Evolutionary conservation across 2,329 filamentous ascomycete species (phyloP).

Genomic region (Colletotrichum cordylinicola): DNA sequence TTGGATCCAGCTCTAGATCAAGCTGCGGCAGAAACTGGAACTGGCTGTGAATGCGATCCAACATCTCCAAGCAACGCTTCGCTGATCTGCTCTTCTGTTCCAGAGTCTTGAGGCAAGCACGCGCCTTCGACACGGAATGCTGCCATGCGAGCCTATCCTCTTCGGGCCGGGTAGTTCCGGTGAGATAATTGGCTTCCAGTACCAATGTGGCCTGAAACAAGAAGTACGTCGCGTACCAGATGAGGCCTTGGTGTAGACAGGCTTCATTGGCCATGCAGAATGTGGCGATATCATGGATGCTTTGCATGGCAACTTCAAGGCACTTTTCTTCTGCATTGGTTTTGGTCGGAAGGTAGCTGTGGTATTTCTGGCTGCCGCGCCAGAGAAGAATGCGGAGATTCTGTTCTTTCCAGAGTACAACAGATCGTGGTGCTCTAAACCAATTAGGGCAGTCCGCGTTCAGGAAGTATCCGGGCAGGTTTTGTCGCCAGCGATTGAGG

Average conservation of each 20-base stretch:
- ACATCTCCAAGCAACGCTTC: neutral
- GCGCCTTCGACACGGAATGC: neutral
- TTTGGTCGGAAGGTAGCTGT: slow-evolving; percentile 33
- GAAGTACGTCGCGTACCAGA: slow-evolving; percentile 51
- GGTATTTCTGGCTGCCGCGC: slow-evolving; percentile 38
- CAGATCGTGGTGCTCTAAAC: slow-evolving; percentile 40
- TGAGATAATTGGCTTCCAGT: slow-evolving; percentile 38
- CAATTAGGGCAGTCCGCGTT: slow-evolving; percentile 32
- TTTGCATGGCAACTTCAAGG: slow-evolving; percentile 40
- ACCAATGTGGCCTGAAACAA: slow-evolving; percentile 49
- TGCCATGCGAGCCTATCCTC: neutral
- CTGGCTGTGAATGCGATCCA: slow-evolving; percentile 4
- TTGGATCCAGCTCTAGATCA: neutral
- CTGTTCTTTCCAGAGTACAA: slow-evolving; percentile 46
- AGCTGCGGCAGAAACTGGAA: neutral
- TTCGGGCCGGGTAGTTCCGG: neutral
- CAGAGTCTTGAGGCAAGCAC: neutral
- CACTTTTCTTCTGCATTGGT: slow-evolving; percentile 37
- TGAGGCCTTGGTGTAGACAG: slow-evolving; percentile 35
- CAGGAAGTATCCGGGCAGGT: slow-evolving; percentile 38
- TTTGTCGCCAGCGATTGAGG: slow-evolving; percentile 36
- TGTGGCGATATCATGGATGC: slow-evolving; percentile 38
- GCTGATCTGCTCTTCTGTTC: neutral
- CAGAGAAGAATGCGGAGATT: slow-evolving; percentile 50
- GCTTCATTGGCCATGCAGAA: slow-evolving; percentile 36